Evolutionary conservation across 2,329 filamentous ascomycete species (phyloP).

Genomic region (Coniochaeta sp.): DNA sequence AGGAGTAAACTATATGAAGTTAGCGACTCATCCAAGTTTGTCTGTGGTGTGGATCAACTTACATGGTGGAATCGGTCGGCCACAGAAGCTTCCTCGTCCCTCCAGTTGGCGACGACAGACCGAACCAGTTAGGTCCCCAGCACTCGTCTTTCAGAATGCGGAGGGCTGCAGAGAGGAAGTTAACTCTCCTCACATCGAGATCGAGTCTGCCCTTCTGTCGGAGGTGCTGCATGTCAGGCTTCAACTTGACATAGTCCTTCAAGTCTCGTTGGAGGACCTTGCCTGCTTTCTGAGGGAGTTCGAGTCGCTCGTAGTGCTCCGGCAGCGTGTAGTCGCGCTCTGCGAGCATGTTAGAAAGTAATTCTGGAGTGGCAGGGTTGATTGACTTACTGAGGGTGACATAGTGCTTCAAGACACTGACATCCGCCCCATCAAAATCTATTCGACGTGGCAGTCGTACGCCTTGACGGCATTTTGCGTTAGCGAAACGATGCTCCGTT

Average conservation of each 20-base stretch:
- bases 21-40: not conserved
- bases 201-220: not conserved
- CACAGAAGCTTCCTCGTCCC: not conserved
- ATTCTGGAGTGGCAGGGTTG: not conserved
- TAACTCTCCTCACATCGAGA: not conserved
- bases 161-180: not conserved
- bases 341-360: not conserved
- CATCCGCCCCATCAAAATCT: not conserved
- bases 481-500: not conserved
- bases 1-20: not conserved
- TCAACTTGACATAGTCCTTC: not conserved
- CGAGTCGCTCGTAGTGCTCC: conserved; percentile 1
- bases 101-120: not conserved
- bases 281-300: not conserved
- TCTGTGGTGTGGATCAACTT: not conserved
- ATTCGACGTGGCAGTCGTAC: conserved; percentile 1
- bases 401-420: not conserved
- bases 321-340: not conserved
- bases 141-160: not conserved
- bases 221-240: not conserved
- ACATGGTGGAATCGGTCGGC: conserved; percentile 1
- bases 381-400: conserved; percentile 2
- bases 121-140: not conserved
- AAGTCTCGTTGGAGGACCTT: not conserved
- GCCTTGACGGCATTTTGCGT: not conserved